Evolutionary conservation across 78 protist species (phyloP), one percentile per base, ranked within the genome.

Genomic region (Emiliania huxleyi): DNA sequence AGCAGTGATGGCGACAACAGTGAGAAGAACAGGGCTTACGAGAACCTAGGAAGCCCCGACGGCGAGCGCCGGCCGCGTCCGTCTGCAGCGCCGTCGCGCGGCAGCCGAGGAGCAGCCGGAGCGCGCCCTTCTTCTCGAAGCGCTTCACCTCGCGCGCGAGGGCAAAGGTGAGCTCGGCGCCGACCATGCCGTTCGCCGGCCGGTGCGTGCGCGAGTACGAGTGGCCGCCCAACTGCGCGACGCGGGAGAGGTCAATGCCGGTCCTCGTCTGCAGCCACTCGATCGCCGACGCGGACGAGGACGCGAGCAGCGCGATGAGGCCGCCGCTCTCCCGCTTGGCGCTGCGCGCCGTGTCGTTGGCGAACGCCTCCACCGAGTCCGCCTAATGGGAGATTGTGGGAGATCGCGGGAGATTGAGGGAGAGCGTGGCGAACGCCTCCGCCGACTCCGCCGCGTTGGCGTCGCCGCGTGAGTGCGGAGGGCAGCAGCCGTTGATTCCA

Each of bases 161-260:
- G 22, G 75, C 83, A 25, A 37, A 90, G 5, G 84, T 69, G 85
- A 90, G n/a, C 92, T 62, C 83, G 52, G 71, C 71, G 15, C 92
- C 92, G 38, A 71, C 49, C 46, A 69, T 33, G 35, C 93, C 93
- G 43, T 33, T 69, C 1, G 87, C 43, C 25, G 93, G 75, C 44
- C 93, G 93, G 77, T 92, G 93, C 37, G 93, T 92, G 38, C 93
- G 87, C 38, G 93, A 43, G 33, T 46, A 5, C 49, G 89, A 42
- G 77, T 92, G 93, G 49, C 93, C 93, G 33, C 93, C 93, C 22
- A 79, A 25, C 40, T 88, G 91, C 35, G 73, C 2, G 18, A 52
- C 91, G 23, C 3, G 5, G 18, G 81, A 37, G 33, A 71, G 42
- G 18, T 71, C 81, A 18, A 71, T 37, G 42, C 18, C 4, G 44